Percentiles rank a stretch among this genome's conserved stretches.
Conservation (phyloP, 257 asterid species). For the Solanum etuberosum region DNA sequence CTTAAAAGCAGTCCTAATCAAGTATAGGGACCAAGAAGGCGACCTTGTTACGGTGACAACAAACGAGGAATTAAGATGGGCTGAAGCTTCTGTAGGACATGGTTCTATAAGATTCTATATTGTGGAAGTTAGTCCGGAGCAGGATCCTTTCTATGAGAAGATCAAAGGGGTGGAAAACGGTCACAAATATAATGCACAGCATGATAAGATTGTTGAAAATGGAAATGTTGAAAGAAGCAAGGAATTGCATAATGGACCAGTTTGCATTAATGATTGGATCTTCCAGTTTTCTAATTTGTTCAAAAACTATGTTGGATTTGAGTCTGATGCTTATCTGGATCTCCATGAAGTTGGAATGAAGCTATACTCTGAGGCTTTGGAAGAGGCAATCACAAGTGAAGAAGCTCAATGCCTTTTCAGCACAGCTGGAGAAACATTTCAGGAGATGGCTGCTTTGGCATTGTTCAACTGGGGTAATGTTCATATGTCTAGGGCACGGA, state of each 20-base stretch:
- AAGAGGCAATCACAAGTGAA: constrained; percentile 66
- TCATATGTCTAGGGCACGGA: constrained; percentile 71
- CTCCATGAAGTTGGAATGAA: constrained; percentile 68
- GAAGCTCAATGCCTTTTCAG: constrained; percentile 66
- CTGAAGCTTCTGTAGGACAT: constrained; percentile 53
- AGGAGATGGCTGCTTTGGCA: constrained; percentile 81
- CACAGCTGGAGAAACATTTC: constrained; percentile 61
- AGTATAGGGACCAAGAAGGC: constrained; percentile 83
- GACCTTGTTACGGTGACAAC: constrained; percentile 79
- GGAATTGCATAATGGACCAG: constrained; percentile 22
- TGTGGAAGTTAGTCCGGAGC: constrained; percentile 54
- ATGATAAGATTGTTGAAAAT: constrained; percentile 10
- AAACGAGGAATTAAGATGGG: constrained; percentile 72
- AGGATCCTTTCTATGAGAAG: constrained; percentile 50
- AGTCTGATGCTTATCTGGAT: constrained; percentile 60
- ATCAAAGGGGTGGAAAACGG: constrained; percentile 10
- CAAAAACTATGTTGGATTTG: constrained; percentile 63
- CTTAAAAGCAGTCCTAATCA: constrained; percentile 45
- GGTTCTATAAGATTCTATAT: constrained; percentile 57
- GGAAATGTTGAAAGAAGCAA: constrained; percentile 22
- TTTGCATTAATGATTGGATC: constrained; percentile 72
- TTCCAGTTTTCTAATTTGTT: constrained; percentile 61
- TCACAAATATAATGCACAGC: constrained; percentile 5
- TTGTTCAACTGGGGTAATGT: constrained; percentile 86
- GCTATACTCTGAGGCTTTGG: constrained; percentile 71